Evolutionary conservation across 108 stramenopile genomes (phyloP).

Genomic region (Skeletonema menzelii): DNA sequence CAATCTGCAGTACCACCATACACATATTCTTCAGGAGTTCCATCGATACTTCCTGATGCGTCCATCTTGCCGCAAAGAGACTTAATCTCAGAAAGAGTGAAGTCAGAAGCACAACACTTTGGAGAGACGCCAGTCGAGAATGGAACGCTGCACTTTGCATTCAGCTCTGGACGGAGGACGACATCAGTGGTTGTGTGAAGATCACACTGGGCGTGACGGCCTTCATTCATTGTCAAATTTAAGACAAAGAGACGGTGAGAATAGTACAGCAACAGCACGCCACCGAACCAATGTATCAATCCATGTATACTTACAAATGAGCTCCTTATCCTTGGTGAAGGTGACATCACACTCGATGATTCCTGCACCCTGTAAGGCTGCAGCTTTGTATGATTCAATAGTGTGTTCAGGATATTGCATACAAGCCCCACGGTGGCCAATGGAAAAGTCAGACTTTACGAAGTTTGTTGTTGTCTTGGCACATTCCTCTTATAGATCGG

Average conservation of each 20-base stretch:
- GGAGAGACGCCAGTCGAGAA: conserved; percentile 47
- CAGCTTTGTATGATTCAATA: conserved; percentile 52
- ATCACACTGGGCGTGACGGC: conserved; percentile 75
- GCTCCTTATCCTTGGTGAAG: conserved; percentile 67
- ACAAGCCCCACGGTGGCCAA: conserved; percentile 78
- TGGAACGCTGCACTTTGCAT: conserved; percentile 70
- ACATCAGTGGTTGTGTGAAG: conserved; percentile 76
- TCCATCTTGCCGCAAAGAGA: conserved; percentile 82
- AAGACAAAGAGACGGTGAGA: background rate
- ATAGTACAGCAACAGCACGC: background rate
- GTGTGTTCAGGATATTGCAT: conserved; percentile 73
- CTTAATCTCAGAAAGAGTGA: conserved; percentile 72
- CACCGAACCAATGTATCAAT: background rate
- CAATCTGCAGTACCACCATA: conserved; percentile 66
- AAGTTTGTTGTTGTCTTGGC: conserved; percentile 39
- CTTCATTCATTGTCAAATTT: too few species aligned
- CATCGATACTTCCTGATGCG: conserved; percentile 38
- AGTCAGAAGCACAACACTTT: conserved; percentile 73
- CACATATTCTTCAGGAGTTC: conserved; percentile 51
- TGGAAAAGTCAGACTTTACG: conserved; percentile 56
- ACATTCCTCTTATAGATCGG: conserved; percentile 30
- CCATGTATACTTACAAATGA: conserved; percentile 55
- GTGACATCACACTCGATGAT: conserved; percentile 85
- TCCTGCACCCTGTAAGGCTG: conserved; percentile 58
- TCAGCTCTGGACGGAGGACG: conserved; percentile 56